These are phyloP conservation scores for Lavandula angustifolia DNA, from an alignment of 257 asterid genomes.

Conservation along the genomic window DNA sequence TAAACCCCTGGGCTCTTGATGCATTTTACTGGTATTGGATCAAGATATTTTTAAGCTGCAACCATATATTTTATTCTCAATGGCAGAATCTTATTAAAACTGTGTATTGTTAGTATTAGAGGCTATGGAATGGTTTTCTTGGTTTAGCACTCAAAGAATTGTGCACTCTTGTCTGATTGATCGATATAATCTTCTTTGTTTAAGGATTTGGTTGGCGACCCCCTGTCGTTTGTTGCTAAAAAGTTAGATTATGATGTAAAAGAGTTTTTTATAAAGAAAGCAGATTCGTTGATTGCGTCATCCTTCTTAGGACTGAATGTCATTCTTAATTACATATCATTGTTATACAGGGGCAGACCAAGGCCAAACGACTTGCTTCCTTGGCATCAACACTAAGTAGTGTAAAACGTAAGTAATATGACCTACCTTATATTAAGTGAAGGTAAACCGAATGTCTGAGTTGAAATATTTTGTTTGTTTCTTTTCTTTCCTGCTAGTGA, in stretches of 20 bases:
- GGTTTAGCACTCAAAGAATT: not conserved
- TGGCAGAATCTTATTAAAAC: not conserved
- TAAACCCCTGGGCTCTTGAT: not conserved
- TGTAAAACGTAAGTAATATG: constrained; percentile 57
- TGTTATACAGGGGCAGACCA: constrained; percentile 66
- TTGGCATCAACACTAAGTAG: constrained; percentile 65
- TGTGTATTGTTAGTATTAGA: constrained; percentile 12
- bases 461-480: constrained; percentile 24
- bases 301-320: constrained; percentile 8
- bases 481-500: constrained; percentile 47
- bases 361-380: constrained; percentile 72
- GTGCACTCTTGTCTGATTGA: not conserved
- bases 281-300: not conserved
- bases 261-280: constrained; percentile 2
- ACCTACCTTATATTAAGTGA: constrained; percentile 28
- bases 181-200: not conserved
- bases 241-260: not conserved
- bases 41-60: not conserved
- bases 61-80: not conserved
- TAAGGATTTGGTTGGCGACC: constrained; percentile 6
- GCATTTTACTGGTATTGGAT: not conserved
- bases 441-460: constrained; percentile 23
- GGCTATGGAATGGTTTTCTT: not conserved
- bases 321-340: constrained; percentile 25
- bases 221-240: constrained; percentile 15